These are phyloP conservation scores for Tolypocladium paradoxum DNA, from an alignment of 2,329 filamentous ascomycete genomes.

Conservation along the genomic window DNA sequence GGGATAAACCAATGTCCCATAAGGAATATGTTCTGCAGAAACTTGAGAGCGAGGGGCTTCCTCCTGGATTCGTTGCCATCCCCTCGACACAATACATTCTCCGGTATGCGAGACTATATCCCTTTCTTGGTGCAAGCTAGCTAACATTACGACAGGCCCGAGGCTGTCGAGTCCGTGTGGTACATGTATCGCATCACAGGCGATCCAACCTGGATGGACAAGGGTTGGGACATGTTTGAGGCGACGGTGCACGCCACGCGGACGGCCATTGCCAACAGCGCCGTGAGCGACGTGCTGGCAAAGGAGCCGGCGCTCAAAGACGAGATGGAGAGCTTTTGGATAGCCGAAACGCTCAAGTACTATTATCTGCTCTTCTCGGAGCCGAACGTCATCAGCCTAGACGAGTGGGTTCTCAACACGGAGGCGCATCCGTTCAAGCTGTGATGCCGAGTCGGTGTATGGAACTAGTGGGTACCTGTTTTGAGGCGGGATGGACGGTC, in stretches of 20 bases:
- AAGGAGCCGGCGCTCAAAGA: conserved; percentile 36
- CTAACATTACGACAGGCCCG: conserved; percentile 42
- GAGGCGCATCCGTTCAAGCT: conserved; percentile 47
- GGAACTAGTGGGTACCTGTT: not conserved
- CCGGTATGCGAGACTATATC: conserved; percentile 32
- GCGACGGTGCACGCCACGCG: conserved; percentile 56
- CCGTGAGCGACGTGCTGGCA: conserved; percentile 52
- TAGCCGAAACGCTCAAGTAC: conserved; percentile 85
- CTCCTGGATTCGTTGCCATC: conserved; percentile 39
- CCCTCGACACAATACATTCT: conserved; percentile 44
- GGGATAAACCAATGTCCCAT: conserved; percentile 34
- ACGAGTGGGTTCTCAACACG: conserved; percentile 58
- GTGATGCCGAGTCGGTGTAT: conserved; percentile 19
- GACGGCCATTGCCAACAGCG: conserved; percentile 58
- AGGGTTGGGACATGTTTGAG: conserved; percentile 79
- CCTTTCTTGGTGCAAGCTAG: conserved; percentile 19
- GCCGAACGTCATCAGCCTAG: conserved; percentile 53
- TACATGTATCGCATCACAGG: conserved; percentile 87
- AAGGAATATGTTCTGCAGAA: conserved; percentile 39
- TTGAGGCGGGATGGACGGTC: not conserved
- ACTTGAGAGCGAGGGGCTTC: conserved; percentile 33
- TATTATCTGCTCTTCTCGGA: conserved; percentile 73
- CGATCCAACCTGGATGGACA: conserved; percentile 62
- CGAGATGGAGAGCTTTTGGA: conserved; percentile 82
- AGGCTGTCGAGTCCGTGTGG: conserved; percentile 82